Base-by-base conservation (phyloP, 441 rosid species). In the Mallotus japonicus region DNA sequence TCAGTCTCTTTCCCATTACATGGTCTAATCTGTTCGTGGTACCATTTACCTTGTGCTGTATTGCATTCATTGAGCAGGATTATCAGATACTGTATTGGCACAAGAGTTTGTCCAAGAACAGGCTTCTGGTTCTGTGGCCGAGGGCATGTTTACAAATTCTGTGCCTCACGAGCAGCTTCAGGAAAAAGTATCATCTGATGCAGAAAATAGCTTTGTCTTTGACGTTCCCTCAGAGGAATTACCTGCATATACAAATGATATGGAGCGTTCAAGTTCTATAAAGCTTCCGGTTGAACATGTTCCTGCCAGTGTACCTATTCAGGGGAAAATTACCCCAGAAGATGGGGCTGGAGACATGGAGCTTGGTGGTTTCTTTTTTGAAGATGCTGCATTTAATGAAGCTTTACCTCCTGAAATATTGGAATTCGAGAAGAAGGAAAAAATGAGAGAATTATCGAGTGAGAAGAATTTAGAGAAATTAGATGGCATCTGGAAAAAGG, bases 401-500 rank as follows among this genome's bases (percentile, higher is more conserved):
- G 71, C 75, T 63, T 69, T 83, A 15, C 75, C 87, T 55, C 69
- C 81, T n/a, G 90, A 87, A 84, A 73, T 95, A 69, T 58, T 87
- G 82, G 85, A 83, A 84, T 71, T 88, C 67, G 92, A 89, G 73
- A 88, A 84, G 83, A 85, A 86, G 79, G 96, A 89, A 79, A 89
- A 79, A 81, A 75, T 84, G 82, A 87, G 83, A 79, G 89, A 85
- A 79, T 75, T 88, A 70, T 72, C 78, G 70, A 84, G 85, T 72
- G 96, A 80, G 81, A 86, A 89, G 80, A 85, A 85, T 81, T 72
- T 89, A 62, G 88, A 76, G 81, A 92, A 88, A 85, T 81, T 92
- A 78, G 87, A 90, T 20, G 99, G 97, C 59, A 87, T 95, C 74
- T 95, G 99, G 97, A 95, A 88, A 85, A 89, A 95, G 99, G 99